Evolutionary conservation across 139 green algal genomes (phyloP).

Genomic region (Chlamydomonas incerta): DNA sequence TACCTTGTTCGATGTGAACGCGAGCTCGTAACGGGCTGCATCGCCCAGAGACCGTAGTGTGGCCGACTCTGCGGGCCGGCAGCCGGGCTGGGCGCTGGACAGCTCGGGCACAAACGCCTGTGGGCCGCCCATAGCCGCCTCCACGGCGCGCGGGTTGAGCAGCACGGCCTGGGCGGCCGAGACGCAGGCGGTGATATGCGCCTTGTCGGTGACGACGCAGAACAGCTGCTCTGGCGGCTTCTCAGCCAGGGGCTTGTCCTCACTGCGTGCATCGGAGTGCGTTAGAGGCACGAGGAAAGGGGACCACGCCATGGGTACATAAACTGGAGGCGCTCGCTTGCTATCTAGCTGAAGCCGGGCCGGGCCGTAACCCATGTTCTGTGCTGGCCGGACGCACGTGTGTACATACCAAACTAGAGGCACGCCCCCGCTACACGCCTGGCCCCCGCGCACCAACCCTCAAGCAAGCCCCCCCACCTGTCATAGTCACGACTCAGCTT

Average conservation of each 20-base stretch:
- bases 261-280: too few relatives aligned
- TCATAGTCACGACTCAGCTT: neutral
- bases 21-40: neutral
- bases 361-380: too few relatives aligned
- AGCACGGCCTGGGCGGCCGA: slow-evolving; percentile 4
- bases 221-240: neutral
- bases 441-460: too few relatives aligned
- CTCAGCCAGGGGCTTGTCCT: neutral
- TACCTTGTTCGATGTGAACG: slow-evolving; percentile 11
- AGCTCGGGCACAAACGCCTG: neutral
- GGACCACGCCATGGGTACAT: neutral
- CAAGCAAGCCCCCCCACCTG: neutral
- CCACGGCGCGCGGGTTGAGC: neutral
- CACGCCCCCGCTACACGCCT: too few relatives aligned
- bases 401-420: too few relatives aligned
- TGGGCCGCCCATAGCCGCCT: neutral
- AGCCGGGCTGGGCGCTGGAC: neutral
- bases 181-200: neutral
- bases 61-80: neutral
- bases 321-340: too few relatives aligned
- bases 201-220: neutral
- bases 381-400: too few relatives aligned
- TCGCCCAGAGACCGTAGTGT: neutral
- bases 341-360: too few relatives aligned
- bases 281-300: too few relatives aligned